Percentiles rank a stretch among this genome's conserved stretches.
Evolutionary conservation across 495 filamentous ascomycete genomes (phyloP).

Genomic region (Aspergillus hancockii): DNA sequence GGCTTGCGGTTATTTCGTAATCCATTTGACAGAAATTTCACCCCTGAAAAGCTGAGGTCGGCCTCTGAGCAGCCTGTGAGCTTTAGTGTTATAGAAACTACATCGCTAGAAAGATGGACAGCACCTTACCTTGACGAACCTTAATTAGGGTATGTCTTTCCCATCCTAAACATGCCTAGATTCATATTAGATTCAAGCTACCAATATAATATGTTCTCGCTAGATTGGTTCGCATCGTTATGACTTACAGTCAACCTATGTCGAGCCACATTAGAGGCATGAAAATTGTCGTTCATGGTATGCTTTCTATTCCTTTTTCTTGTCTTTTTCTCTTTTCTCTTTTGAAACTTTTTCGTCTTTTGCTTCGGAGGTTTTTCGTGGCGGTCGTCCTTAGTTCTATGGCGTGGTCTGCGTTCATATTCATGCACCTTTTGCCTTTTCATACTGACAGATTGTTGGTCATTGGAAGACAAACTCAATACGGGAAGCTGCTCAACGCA

Average conservation of each 20-base stretch:
- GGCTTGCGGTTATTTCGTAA: neutral
- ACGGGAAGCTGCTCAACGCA: neutral
- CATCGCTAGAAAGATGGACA: constrained; percentile 2
- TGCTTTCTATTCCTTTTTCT: constrained; percentile 39
- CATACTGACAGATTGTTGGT: neutral
- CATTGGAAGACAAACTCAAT: neutral
- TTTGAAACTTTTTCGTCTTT: constrained; percentile 29
- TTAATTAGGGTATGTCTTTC: constrained; percentile 61
- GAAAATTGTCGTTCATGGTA: constrained; percentile 62
- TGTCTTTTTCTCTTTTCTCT: constrained; percentile 40
- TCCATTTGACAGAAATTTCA: constrained; percentile 53
- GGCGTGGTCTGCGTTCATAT: constrained; percentile 61
- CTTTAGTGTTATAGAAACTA: constrained; percentile 15
- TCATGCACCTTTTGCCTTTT: neutral
- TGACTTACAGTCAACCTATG: constrained; percentile 63
- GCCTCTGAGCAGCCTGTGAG: constrained; percentile 44
- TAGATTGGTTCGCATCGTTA: neutral
- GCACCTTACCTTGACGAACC: constrained; percentile 44
- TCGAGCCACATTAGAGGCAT: constrained; percentile 61
- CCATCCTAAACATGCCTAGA: constrained; percentile 70
- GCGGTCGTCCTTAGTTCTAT: constrained; percentile 61
- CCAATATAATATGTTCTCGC: constrained; percentile 13
- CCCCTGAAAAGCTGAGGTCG: constrained; percentile 68
- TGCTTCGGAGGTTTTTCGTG: constrained; percentile 33
- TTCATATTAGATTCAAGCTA: constrained; percentile 53